Conservation (phyloP, 106 monocot species). For the Agapanthus africanus region DNA sequence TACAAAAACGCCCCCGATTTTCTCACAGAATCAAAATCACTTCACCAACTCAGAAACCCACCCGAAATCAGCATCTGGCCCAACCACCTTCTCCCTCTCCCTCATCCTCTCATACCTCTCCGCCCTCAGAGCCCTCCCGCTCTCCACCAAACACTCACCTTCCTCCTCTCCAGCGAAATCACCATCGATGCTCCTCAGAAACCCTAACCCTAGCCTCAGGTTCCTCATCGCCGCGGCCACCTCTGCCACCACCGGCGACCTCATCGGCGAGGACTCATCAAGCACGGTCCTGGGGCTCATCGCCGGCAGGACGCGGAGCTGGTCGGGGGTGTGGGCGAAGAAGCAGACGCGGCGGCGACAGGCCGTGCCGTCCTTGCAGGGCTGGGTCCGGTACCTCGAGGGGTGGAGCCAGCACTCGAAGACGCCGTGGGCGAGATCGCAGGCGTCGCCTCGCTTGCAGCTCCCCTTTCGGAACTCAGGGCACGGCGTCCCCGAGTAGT, state of each 20-base stretch:
- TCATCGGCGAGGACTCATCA: neutral
- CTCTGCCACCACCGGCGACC: neutral
- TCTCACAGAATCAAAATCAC: no score
- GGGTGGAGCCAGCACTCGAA: slow-evolving; percentile 99
- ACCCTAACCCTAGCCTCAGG: slow-evolving; percentile 13
- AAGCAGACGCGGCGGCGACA: slow-evolving; percentile 57
- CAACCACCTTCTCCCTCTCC: neutral
- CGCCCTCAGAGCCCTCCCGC: slow-evolving; percentile 24
- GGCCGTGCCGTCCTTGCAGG: slow-evolving; percentile 75
- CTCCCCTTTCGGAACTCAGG: slow-evolving; percentile 66
- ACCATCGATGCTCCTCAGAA: neutral
- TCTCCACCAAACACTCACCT: slow-evolving; percentile 10
- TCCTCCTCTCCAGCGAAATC: neutral
- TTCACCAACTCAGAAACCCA: slow-evolving; percentile 37
- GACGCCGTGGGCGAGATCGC: slow-evolving; percentile 77
- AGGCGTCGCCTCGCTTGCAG: slow-evolving; percentile 51
- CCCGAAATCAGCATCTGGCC: slow-evolving; percentile 20
- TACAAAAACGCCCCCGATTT: no score
- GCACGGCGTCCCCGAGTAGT: slow-evolving; percentile 61
- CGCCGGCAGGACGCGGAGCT: slow-evolving; percentile 35
- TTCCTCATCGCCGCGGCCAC: neutral
- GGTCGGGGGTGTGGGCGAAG: slow-evolving; percentile 70
- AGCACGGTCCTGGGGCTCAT: neutral
- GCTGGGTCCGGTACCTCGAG: slow-evolving; percentile 69
- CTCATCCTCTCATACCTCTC: slow-evolving; percentile 33